A percentile compares a stretch with the other conserved stretches of the same genome.
Evolutionary conservation across 2,329 filamentous ascomycete species (phyloP).

Genomic region (Exophiala phaeomuriformis): DNA sequence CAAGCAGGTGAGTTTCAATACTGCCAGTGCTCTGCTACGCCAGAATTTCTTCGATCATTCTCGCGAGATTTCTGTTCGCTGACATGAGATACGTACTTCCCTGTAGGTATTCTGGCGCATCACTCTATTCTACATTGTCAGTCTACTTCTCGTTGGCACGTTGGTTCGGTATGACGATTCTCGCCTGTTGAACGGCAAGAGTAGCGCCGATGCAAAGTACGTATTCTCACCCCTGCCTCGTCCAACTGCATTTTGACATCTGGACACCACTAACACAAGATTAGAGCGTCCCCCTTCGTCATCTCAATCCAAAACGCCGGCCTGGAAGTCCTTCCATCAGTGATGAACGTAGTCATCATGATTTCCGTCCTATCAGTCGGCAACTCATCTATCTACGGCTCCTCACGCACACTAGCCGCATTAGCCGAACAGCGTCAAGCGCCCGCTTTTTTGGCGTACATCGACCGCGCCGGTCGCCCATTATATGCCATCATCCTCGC

Average conservation of each 20-base stretch:
- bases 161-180: conserved; percentile 38
- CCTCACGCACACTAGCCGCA: conserved; percentile 51
- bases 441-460: conserved; percentile 39
- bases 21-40: background rate
- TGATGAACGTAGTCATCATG: conserved; percentile 62
- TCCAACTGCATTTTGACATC: too few relatives aligned
- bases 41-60: background rate
- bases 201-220: conserved; percentile 35
- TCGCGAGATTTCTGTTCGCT: too few relatives aligned
- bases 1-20: conserved; percentile 36
- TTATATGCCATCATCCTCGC: conserved; percentile 38
- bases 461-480: conserved; percentile 42
- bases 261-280: too few relatives aligned
- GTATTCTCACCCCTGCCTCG: background rate
- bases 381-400: conserved; percentile 53
- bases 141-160: conserved; percentile 41
- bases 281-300: conserved; percentile 55
- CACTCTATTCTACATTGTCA: conserved; percentile 44
- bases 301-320: conserved; percentile 57
- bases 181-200: conserved; percentile 36
- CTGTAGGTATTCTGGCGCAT: conserved; percentile 42
- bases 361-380: conserved; percentile 55
- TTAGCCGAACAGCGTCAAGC: conserved; percentile 43
- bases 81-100: too few relatives aligned
- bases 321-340: conserved; percentile 52